These are phyloP conservation scores for Trametes maxima DNA, from an alignment of 768 basidiomycete species.

Conservation along the genomic window DNA sequence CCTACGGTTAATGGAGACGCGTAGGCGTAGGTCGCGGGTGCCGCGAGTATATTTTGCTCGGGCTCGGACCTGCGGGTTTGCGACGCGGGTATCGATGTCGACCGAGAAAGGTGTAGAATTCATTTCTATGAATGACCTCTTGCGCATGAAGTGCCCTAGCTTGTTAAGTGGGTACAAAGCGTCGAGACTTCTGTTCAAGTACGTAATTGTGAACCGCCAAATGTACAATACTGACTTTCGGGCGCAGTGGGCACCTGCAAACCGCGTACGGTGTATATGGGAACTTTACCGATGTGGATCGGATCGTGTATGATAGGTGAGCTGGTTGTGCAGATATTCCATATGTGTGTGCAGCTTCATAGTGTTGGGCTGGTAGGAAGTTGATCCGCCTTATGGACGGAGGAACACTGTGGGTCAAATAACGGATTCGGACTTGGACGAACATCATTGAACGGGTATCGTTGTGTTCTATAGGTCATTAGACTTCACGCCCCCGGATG, in stretches of 20 bases:
- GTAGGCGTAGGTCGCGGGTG: background rate
- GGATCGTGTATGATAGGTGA: slow-evolving; percentile 56
- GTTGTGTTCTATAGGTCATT: slow-evolving; percentile 51
- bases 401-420: slow-evolving; percentile 59
- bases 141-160: slow-evolving; percentile 32
- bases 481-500: slow-evolving; percentile 55
- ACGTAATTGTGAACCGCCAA: background rate
- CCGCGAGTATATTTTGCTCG: slow-evolving; percentile 25
- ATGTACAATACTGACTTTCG: background rate
- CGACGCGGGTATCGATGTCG: slow-evolving; percentile 13
- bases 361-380: slow-evolving; percentile 38
- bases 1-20: background rate
- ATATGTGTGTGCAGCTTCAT: background rate
- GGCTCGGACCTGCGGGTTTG: slow-evolving; percentile 10
- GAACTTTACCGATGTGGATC: slow-evolving; percentile 59
- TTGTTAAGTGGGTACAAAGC: slow-evolving; percentile 29
- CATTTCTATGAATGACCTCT: slow-evolving; percentile 25
- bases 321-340: slow-evolving; percentile 5
- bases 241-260: slow-evolving; percentile 59
- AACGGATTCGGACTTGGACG: background rate
- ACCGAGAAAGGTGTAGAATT: slow-evolving; percentile 5
- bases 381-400: slow-evolving; percentile 55
- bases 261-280: slow-evolving; percentile 61
- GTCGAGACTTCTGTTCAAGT: slow-evolving; percentile 34
- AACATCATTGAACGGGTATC: background rate